Conservation (phyloP, 768 basidiomycete species). For the Agrocybe praecox region DNA sequence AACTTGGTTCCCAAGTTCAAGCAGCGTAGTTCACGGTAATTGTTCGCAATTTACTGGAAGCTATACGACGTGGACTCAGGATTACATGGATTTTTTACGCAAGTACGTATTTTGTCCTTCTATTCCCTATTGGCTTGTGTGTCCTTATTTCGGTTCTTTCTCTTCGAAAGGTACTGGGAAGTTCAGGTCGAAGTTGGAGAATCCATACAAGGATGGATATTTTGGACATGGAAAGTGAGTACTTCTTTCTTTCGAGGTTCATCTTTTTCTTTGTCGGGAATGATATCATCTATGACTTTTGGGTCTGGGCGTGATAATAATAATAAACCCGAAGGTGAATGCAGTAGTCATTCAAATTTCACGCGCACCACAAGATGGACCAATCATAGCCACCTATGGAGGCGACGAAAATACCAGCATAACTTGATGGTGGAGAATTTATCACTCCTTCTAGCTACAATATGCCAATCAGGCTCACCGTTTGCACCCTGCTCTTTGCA, state of each 20-base stretch:
- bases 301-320: neutral
- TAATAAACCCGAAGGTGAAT: neutral
- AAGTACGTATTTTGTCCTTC: constrained; percentile 44
- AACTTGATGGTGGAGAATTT: neutral
- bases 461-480: too few relatives aligned
- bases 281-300: neutral
- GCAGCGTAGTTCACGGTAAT: constrained; percentile 53
- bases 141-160: neutral
- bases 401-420: neutral
- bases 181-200: constrained; percentile 79
- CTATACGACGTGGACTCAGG: constrained; percentile 54
- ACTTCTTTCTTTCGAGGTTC: neutral
- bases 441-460: too few relatives aligned
- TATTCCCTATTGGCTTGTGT: neutral
- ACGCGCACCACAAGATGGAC: neutral
- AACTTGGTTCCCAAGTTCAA: constrained; percentile 37
- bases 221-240: constrained; percentile 79
- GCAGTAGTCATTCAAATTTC: neutral
- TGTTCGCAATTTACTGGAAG: constrained; percentile 68
- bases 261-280: neutral
- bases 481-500: neutral
- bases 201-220: constrained; percentile 70
- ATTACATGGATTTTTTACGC: constrained; percentile 65
- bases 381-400: neutral
- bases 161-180: constrained; percentile 74